Conservation (phyloP, 768 basidiomycete genomes). For the Trametes meyenii region DNA sequence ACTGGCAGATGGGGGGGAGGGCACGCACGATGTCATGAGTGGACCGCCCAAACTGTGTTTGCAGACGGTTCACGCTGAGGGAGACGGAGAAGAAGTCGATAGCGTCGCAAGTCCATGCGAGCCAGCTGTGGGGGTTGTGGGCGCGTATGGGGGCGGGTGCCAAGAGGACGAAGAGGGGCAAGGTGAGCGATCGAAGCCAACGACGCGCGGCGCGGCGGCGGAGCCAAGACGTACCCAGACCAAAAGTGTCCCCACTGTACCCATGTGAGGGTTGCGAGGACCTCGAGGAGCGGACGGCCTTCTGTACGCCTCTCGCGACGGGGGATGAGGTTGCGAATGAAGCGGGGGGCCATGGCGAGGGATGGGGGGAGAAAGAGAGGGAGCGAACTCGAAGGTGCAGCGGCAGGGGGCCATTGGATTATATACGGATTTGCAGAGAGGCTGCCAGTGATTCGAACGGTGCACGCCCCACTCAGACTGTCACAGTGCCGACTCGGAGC, state of each 20-base stretch:
- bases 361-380: conserved; percentile 1
- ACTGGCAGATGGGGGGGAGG: background rate
- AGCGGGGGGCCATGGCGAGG: conserved; percentile 50
- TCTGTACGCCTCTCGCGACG: conserved; percentile 41
- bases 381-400: background rate
- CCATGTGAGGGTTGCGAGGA: conserved; percentile 47
- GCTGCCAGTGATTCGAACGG: no score
- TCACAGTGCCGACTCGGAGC: no score
- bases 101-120: conserved; percentile 87
- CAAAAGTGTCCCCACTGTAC: conserved; percentile 63
- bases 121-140: conserved; percentile 51
- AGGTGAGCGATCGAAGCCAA: conserved; percentile 5
- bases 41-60: conserved; percentile 48
- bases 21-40: conserved; percentile 47
- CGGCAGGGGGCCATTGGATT: background rate
- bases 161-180: background rate
- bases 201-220: background rate
- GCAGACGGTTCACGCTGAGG: conserved; percentile 52
- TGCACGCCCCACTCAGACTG: no score
- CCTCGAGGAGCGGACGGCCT: conserved; percentile 46
- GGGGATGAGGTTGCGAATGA: conserved; percentile 45
- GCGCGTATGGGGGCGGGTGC: conserved; percentile 8
- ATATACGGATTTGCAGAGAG: background rate
- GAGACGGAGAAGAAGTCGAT: conserved; percentile 86
- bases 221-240: conserved; percentile 42